Evolutionary conservation across 2,329 filamentous ascomycete species (phyloP).

Genomic region (Taxawa tesnikishii): DNA sequence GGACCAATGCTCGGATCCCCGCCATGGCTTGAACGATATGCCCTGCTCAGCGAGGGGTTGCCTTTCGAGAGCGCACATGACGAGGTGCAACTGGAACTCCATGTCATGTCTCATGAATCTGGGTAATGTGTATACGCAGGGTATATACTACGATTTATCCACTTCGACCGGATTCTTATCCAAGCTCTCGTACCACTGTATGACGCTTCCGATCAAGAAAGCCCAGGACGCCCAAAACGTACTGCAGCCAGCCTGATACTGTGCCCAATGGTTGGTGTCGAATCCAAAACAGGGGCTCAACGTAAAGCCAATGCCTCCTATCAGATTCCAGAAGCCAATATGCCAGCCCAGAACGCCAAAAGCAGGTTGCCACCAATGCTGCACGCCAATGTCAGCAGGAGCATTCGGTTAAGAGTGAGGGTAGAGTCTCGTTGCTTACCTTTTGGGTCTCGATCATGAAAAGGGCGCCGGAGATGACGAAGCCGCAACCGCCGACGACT

Average conservation of each 20-base stretch:
- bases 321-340: constrained; percentile 52
- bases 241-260: constrained; percentile 13
- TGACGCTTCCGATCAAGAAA: constrained; percentile 16
- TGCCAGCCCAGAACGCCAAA: constrained; percentile 50
- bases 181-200: constrained; percentile 18
- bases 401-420: neutral
- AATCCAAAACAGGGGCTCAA: constrained; percentile 17
- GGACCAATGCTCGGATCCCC: too few species aligned
- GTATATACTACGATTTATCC: constrained; percentile 4
- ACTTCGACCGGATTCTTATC: constrained; percentile 15
- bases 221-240: constrained; percentile 18
- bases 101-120: too few species aligned
- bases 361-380: constrained; percentile 49
- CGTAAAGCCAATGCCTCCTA: constrained; percentile 43
- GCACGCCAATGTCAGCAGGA: neutral
- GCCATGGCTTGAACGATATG: too few species aligned
- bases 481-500: constrained; percentile 49
- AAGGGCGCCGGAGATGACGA: constrained; percentile 44
- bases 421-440: neutral
- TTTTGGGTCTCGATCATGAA: constrained; percentile 57
- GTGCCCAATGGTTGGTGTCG: constrained; percentile 12
- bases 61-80: too few species aligned
- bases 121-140: too few species aligned
- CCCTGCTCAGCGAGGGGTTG: too few species aligned
- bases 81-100: too few species aligned